Base-by-base conservation (phyloP, 2,329 filamentous ascomycete genomes). In the Didymosphaeria variabile region DNA sequence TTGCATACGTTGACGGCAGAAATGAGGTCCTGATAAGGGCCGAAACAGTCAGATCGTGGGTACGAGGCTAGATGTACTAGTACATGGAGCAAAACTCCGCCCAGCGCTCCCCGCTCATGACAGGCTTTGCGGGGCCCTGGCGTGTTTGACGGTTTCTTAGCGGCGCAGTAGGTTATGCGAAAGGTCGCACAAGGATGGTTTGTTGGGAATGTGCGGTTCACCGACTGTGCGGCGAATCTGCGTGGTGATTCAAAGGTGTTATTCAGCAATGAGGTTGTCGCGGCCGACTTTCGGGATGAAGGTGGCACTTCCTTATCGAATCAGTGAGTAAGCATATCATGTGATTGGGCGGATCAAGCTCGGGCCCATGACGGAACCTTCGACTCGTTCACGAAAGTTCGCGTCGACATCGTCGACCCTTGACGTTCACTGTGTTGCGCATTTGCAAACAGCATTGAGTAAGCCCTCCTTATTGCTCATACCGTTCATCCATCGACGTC, bases 311-410 rank as follows among this genome's bases (percentile, higher is more conserved):
- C 13, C 17, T 7, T 26, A 42, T n/a, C 8, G 21, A 29, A 36
- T 44, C 44, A 38, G 57, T 62, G 62, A 60, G 40, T 68, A 70
- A 68, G 55, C 62, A 64, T 40, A 23, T 64, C 73, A 75, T 67
- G 70, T 76, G 73, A 76, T 69, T 68, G 61, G 70, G 63, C 62
- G 68, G 56, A 42, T 58, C 60, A 60, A 67, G 66, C 63, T 70
- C 57, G 71, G 70, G 38, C 52, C 52, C 52, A 55, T 55, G 52
- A 55, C 52, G 52, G 44, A 58, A 68, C 71, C 10, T 38, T 19
- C 63, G 26, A 44, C 12, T 44, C 38, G 38, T 75, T 74, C 70
- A 77, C 72, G 71, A 70, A 69, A 64, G 56, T 55, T 59, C 68
- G 62, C 58, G 59, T 44, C 53, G 46, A 21, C 55, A 63, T 62